phyloP scores from a whole-genome alignment of 495 filamentous ascomycete genomes.

The Xanthoparmelia taractica region DNA sequence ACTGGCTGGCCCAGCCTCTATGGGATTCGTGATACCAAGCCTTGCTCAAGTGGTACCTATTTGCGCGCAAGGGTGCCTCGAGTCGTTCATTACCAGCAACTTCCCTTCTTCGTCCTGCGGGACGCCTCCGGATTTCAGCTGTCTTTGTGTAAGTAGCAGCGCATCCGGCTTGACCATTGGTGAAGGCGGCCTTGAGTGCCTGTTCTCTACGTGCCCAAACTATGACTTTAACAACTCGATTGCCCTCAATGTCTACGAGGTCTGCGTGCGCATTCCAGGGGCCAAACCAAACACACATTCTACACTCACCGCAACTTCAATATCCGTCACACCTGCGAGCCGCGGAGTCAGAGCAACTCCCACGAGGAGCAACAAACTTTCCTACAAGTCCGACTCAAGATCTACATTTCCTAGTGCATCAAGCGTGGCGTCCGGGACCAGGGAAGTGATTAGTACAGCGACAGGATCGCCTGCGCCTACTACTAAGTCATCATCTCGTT shows the following conservation, averaged over 20 bases:
- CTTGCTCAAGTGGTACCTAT: constrained; percentile 45
- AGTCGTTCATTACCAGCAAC: constrained; percentile 52
- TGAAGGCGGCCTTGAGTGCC: constrained; percentile 59
- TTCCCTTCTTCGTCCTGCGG: constrained; percentile 46
- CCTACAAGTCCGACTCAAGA: not conserved
- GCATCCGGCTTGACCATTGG: constrained; percentile 58
- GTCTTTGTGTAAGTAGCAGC: constrained; percentile 55
- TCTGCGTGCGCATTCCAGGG: constrained; percentile 16
- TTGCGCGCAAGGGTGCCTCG: constrained; percentile 57
- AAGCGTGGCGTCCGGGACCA: constrained; percentile 12
- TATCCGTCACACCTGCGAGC: constrained; percentile 2
- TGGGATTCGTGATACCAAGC: constrained; percentile 22
- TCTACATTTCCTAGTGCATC: constrained; percentile 13
- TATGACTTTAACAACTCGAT: constrained; percentile 6
- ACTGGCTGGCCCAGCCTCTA: constrained; percentile 22
- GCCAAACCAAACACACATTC: constrained; percentile 22
- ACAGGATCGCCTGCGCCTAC: not conserved
- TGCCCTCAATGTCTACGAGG: constrained; percentile 14
- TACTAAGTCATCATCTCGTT: not conserved
- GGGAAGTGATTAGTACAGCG: constrained; percentile 3
- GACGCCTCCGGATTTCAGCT: constrained; percentile 45
- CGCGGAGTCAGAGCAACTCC: not conserved
- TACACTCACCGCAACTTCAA: constrained; percentile 21
- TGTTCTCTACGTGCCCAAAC: constrained; percentile 39
- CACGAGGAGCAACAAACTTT: not conserved